These are phyloP conservation scores for Monosporascus sp. DNA, from an alignment of 2,329 filamentous ascomycete species.

Conservation along the genomic window DNA sequence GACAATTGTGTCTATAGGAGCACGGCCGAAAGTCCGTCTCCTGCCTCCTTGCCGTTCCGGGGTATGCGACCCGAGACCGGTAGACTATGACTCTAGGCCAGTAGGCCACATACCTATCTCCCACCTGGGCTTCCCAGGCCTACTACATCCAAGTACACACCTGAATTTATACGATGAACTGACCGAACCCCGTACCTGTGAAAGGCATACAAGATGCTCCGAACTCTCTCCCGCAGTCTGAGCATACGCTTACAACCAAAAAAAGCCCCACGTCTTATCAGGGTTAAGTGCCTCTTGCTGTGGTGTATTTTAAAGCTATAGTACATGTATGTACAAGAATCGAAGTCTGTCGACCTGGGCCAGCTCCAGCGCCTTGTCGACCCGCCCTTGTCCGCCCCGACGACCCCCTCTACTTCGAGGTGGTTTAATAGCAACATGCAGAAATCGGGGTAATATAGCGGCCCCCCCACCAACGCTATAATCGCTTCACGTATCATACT, in stretches of 20 bases:
- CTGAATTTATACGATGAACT: too few relatives aligned
- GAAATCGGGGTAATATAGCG: neutral
- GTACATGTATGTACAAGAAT: neutral
- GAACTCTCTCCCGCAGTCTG: too few relatives aligned
- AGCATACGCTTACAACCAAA: too few relatives aligned
- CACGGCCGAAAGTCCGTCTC: neutral
- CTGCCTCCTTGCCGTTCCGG: neutral
- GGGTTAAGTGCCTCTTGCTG: neutral
- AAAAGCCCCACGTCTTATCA: neutral
- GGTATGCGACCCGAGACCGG: neutral
- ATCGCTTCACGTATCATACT: neutral
- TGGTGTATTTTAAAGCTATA: neutral
- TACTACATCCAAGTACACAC: too few relatives aligned
- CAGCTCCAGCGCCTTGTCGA: neutral
- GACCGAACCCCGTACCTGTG: too few relatives aligned
- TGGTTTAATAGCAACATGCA: neutral
- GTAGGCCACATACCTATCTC: neutral
- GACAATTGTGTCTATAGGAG: neutral
- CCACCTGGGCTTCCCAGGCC: neutral
- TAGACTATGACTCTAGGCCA: neutral
- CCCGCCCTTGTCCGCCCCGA: neutral
- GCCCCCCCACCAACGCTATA: neutral
- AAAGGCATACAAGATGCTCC: too few relatives aligned
- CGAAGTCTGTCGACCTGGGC: neutral
- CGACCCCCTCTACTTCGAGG: neutral